Base-by-base conservation (phyloP, 441 rosid species). In the Gossypium gossypioides region DNA sequence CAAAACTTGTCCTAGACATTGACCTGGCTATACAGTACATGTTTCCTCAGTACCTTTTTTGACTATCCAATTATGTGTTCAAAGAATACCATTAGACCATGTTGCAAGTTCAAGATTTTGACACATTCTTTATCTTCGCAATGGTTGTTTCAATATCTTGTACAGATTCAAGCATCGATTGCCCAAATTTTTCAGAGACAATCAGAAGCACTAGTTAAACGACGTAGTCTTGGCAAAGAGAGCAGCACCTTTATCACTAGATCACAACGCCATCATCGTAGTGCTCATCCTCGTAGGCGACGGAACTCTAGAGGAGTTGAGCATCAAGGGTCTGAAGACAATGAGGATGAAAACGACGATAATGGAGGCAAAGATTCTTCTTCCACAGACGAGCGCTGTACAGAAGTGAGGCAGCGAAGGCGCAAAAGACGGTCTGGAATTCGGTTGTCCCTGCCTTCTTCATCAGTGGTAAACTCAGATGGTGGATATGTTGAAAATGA, bases 161-260 rank as follows among this genome's bases (percentile, higher is more conserved):
- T 80, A 68, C 82, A 89, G 92, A 85, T 89, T 82, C 96, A 89
- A 86, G 88, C 54, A 77, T 86, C 92, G 70, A 88, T 89, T 81
- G 96, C 92, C 15, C 82, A 86, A 75, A 81, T 88, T 75, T 79
- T 85, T 24, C 87, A 79, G 79, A 76, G 85, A 50, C 96, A 89
- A 73, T 79, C 96, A 56, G 88, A 86, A 73, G 91, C 89, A 55
- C 79, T 90, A 3, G 86, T 67, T 46, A 88, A 82, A 75, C 83
- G 82, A 73, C 91, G 80, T 37, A 60, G 88, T 40, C 48, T 68
- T 52, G 87, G 87, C 59, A 88, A 86, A 81, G 94, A 84, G 8
- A 46, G 78, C 25, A 68, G 78, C 25, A 55, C 72, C 58, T 79
- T 75, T 75, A 54, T 73, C 25, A 46, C 81, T n/a, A 82, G 88